Base-by-base conservation (phyloP, 805 yeast species). In the Candida corydali region DNA sequence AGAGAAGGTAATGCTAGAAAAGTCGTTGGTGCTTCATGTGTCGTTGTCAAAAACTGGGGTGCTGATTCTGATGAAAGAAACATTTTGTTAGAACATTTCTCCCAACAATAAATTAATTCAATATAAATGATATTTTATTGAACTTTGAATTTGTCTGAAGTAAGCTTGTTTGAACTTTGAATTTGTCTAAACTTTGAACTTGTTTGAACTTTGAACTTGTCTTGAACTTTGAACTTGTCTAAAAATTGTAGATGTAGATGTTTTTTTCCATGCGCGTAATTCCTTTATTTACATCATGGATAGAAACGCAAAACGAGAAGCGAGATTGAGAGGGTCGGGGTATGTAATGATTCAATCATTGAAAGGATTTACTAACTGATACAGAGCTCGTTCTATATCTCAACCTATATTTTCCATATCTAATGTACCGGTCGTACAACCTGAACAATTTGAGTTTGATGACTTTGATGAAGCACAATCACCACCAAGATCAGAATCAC, bases 1-100 rank as follows among this genome's bases (percentile, higher is more conserved):
- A 87, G 96, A 78, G 98, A 93, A 64, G 99, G 98, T 78, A 88
- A 91, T 80, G 96, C 98, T 76, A 88, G 97, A 82, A 93, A 93
- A 87, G 98, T 93, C 63, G 98, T 93, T 70, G 98, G 98, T 77
- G 95, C 96, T 75, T 89, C 98, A 61, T 91, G 95, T 75, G 97
- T 91, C 68, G 98, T 93, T 62, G 86, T 93, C 81, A 89, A 86
- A 82, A 83, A 88, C 95, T 93, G 98, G 98, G 99, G 99, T 87
- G 95, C 87, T 68, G 96, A 88, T 75, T 84, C 98, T 61, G 91
- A 81, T 65, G 98, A 91, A 78, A 87, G 97, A 78, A 76, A 80
- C 78, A 83, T 86, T 75, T 82, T 93, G 70, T 80, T 93, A 73
- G 94, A 88, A 75, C 89, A 87, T 82, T 87, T 91, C 75, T 81